Percentiles rank a stretch among this genome's conserved stretches.
These are phyloP conservation scores for Acanthamoeba castellanii DNA, from an alignment of 208 protist species.

Conservation along the genomic window DNA sequence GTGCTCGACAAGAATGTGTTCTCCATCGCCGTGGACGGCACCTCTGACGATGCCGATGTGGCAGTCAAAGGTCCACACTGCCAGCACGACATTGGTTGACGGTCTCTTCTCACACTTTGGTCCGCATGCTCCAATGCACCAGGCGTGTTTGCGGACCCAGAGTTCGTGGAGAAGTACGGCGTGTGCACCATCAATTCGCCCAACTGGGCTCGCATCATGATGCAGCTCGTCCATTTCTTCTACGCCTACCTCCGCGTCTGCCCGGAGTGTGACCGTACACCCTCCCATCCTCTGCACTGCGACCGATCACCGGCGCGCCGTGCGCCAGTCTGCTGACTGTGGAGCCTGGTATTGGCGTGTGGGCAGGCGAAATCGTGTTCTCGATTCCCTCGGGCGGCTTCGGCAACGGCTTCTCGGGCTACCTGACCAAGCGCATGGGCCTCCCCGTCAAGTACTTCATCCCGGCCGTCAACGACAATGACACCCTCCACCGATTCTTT, in stretches of 20 bases:
- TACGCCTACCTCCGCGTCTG: conserved; percentile 93
- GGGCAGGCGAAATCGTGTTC: conserved; percentile 88
- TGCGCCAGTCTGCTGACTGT: not conserved
- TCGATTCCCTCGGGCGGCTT: conserved; percentile 97
- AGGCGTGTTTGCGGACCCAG: conserved; percentile 92
- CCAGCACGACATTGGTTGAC: not conserved
- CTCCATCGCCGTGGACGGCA: conserved; percentile 83
- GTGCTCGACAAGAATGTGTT: conserved; percentile 89
- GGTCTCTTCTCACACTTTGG: not conserved
- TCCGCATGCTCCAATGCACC: conserved; percentile 84
- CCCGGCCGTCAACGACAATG: conserved; percentile 96
- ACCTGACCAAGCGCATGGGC: conserved; percentile 93
- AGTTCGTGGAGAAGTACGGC: conserved; percentile 89
- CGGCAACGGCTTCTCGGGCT: conserved; percentile 96
- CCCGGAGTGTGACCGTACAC: conserved; percentile 53
- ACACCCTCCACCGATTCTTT: conserved; percentile 96
- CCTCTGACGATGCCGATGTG: conserved; percentile 85
- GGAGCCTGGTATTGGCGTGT: not conserved
- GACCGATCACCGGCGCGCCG: not conserved
- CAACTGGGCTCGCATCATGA: conserved; percentile 97
- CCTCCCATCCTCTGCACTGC: not conserved
- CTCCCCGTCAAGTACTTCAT: conserved; percentile 94
- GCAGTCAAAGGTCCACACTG: conserved; percentile 54
- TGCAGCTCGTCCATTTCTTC: conserved; percentile 97
- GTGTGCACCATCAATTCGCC: conserved; percentile 97